Evolutionary conservation across 2,329 filamentous ascomycete species (phyloP).

Genomic region (Epichloe uncinata): DNA sequence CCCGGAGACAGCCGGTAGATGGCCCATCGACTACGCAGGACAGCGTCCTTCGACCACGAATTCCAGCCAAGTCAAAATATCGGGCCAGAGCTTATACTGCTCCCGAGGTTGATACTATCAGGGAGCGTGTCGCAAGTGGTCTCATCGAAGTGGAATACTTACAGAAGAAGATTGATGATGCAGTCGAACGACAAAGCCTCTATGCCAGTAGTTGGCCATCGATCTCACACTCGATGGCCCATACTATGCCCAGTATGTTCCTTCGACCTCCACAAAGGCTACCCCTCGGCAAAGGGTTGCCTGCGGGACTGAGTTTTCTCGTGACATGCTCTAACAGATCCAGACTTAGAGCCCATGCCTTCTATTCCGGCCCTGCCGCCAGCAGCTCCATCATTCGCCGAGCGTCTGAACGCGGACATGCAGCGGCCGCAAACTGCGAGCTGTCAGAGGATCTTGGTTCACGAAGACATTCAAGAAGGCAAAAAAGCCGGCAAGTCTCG

Average conservation of each 20-base stretch:
- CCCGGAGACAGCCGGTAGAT: constrained; percentile 27
- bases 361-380: constrained; percentile 44
- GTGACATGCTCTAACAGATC: not conserved
- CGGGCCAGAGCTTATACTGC: constrained; percentile 31
- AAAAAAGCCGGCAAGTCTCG: not conserved
- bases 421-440: constrained; percentile 21
- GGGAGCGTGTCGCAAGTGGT: constrained; percentile 41
- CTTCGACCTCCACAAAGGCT: not conserved
- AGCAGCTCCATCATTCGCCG: constrained; percentile 42
- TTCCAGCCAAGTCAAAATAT: constrained; percentile 28
- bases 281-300: not conserved
- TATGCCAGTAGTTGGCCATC: constrained; percentile 40
- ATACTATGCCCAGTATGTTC: constrained; percentile 17
- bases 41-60: constrained; percentile 16
- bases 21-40: constrained; percentile 12
- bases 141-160: constrained; percentile 46
- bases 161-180: constrained; percentile 45
- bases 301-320: not conserved
- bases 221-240: constrained; percentile 30
- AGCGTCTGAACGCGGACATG: constrained; percentile 36
- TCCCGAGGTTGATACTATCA: constrained; percentile 36
- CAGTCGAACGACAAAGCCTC: constrained; percentile 47
- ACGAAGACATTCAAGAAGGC: not conserved
- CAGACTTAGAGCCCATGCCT: constrained; percentile 38
- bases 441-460: constrained; percentile 13